Evolutionary conservation across 108 stramenopile species (phyloP).

Genomic region (Chaetoceros tenuissimus): DNA sequence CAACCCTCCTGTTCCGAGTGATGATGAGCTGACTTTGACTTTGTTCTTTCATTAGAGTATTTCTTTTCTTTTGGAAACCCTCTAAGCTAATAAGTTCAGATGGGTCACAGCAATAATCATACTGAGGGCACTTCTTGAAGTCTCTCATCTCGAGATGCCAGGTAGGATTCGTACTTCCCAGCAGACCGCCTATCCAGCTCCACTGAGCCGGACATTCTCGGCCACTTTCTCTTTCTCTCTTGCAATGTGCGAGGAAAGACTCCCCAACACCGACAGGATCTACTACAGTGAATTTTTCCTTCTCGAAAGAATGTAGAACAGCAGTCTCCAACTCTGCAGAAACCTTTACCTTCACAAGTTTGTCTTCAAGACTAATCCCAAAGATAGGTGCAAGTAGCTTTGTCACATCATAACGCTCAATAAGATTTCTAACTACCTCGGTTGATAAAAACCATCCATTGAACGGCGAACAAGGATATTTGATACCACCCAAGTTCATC

Average conservation of each 20-base stretch:
- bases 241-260: constrained; percentile 13
- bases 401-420: constrained; percentile 9
- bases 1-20: neutral
- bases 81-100: neutral
- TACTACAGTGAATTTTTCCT: constrained; percentile 13
- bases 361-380: neutral
- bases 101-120: constrained; percentile 10
- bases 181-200: constrained; percentile 22
- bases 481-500: constrained; percentile 20
- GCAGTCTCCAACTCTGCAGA: neutral
- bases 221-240: constrained; percentile 10
- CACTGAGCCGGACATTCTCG: constrained; percentile 31
- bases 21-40: too few species aligned
- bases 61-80: neutral
- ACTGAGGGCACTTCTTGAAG: constrained; percentile 21
- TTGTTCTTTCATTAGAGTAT: neutral
- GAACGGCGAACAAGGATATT: constrained; percentile 20
- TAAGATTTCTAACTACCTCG: constrained; percentile 12
- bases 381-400: neutral
- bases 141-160: constrained; percentile 31
- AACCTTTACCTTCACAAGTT: constrained; percentile 1
- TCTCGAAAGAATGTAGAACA: constrained; percentile 16
- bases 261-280: constrained; percentile 14
- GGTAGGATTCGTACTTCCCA: constrained; percentile 13
- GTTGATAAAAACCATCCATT: constrained; percentile 26